Conservation (phyloP, 2,329 filamentous ascomycete species). For the Chrysosporium keratinophilum region DNA sequence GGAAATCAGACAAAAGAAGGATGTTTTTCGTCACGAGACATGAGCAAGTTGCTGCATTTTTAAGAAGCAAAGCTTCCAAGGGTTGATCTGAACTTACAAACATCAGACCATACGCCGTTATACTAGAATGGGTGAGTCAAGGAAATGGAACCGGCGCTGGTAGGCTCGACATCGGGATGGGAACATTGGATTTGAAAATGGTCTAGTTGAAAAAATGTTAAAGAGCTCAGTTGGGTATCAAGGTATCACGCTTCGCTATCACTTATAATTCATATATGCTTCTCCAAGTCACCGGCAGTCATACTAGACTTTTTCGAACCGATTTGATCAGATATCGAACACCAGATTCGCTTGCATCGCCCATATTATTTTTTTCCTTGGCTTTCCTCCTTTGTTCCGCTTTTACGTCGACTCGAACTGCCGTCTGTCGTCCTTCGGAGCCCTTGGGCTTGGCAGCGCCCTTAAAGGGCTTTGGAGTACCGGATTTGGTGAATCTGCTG, state of each 20-base stretch:
- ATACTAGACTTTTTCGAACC: slow-evolving; percentile 13
- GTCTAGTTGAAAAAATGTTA: neutral
- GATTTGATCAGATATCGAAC: slow-evolving; percentile 13
- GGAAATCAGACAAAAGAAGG: slow-evolving; percentile 67
- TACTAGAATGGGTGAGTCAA: neutral
- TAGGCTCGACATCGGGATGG: neutral
- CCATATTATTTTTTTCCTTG: slow-evolving; percentile 6
- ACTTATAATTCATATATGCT: neutral
- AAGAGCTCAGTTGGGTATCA: neutral
- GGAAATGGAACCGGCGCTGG: neutral
- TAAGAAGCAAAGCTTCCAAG: slow-evolving; percentile 54
- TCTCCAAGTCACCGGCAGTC: neutral
- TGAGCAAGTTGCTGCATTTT: slow-evolving; percentile 75
- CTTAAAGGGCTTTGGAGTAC: neutral
- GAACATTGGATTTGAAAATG: neutral
- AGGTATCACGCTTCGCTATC: neutral
- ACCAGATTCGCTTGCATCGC: slow-evolving; percentile 1
- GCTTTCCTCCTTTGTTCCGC: neutral
- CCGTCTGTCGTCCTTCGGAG: neutral
- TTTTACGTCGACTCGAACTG: neutral
- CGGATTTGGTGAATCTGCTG: neutral
- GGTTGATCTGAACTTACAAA: slow-evolving; percentile 13
- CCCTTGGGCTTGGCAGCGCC: neutral
- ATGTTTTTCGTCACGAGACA: slow-evolving; percentile 89
- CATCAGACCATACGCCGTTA: neutral